phyloP scores from a whole-genome alignment of 2,329 filamentous ascomycete genomes.

The Corinectria fuckeliana region DNA sequence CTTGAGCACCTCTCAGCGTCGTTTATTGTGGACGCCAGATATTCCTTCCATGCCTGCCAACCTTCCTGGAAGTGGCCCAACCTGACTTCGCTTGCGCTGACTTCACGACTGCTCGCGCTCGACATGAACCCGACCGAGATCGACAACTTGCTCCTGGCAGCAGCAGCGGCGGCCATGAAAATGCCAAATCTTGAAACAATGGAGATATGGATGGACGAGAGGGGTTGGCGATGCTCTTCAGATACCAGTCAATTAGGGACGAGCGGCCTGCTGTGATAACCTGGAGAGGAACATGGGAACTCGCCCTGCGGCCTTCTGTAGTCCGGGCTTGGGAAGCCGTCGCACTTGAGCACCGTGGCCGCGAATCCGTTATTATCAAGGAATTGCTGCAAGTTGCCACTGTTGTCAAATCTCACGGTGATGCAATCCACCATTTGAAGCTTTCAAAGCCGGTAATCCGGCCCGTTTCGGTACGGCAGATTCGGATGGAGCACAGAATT shows the following conservation, averaged over 20 bases:
- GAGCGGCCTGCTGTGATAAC: constrained; percentile 6
- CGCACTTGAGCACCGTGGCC: constrained; percentile 8
- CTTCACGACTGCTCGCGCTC: constrained; percentile 34
- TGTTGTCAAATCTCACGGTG: constrained; percentile 17
- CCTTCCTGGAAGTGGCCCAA: constrained; percentile 31
- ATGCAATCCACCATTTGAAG: constrained; percentile 25
- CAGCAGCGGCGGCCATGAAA: constrained; percentile 32
- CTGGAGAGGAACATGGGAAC: constrained; percentile 6
- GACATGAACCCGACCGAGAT: constrained; percentile 21
- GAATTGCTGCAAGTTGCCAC: constrained; percentile 9
- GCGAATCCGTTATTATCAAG: constrained; percentile 15
- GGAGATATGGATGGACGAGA: constrained; percentile 42
- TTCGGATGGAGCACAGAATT: constrained; percentile 13
- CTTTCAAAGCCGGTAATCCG: constrained; percentile 19
- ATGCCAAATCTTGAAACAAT: constrained; percentile 43
- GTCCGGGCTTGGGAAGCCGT: constrained; percentile 21
- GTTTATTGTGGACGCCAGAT: constrained; percentile 38
- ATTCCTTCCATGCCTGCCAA: constrained; percentile 32
- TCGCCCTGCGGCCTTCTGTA: not conserved
- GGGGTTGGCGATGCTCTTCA: constrained; percentile 34
- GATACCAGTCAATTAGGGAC: constrained; percentile 17
- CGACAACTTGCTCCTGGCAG: constrained; percentile 33
- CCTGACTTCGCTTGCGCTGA: constrained; percentile 38
- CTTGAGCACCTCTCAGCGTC: constrained; percentile 38
- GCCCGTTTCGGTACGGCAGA: constrained; percentile 24